Percentiles rank a stretch among this genome's conserved stretches.
Conservation (phyloP, 495 filamentous ascomycete species). For the Penicillium antarcticum region DNA sequence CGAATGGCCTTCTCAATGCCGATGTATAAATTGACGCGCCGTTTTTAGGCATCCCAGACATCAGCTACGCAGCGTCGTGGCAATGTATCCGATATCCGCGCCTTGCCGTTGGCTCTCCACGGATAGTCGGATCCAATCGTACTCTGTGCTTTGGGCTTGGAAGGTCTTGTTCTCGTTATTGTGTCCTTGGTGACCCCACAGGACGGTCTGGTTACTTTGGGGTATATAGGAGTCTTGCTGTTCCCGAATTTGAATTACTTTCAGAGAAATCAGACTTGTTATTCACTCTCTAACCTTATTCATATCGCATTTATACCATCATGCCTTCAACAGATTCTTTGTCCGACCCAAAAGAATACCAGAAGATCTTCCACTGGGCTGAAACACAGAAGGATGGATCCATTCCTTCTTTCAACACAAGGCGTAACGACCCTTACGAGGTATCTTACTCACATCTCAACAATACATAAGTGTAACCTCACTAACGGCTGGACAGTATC, state of each 20-base stretch:
- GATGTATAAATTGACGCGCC: constrained; percentile 2
- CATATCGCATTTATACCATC: neutral
- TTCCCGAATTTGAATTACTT: neutral
- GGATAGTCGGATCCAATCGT: neutral
- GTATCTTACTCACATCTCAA: constrained; percentile 20
- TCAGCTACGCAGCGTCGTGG: neutral
- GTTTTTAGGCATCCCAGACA: neutral
- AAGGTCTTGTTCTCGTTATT: neutral
- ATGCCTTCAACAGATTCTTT: constrained; percentile 29
- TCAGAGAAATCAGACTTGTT: neutral
- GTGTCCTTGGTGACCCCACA: constrained; percentile 2
- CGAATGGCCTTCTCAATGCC: constrained; percentile 12
- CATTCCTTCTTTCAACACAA: constrained; percentile 45
- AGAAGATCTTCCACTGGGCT: constrained; percentile 57
- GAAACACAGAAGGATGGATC: constrained; percentile 52
- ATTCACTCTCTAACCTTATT: neutral
- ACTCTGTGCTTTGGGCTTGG: neutral
- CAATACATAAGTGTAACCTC: neutral
- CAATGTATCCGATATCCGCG: neutral
- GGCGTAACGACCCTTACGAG: constrained; percentile 52
- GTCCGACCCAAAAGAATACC: constrained; percentile 44
- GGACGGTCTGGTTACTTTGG: neutral
- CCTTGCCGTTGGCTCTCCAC: neutral
- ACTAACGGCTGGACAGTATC: constrained; percentile 39
- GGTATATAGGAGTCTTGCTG: constrained; percentile 8